Evolutionary conservation across 805 yeast genomes (phyloP).

Genomic region (Candida chilensis): DNA sequence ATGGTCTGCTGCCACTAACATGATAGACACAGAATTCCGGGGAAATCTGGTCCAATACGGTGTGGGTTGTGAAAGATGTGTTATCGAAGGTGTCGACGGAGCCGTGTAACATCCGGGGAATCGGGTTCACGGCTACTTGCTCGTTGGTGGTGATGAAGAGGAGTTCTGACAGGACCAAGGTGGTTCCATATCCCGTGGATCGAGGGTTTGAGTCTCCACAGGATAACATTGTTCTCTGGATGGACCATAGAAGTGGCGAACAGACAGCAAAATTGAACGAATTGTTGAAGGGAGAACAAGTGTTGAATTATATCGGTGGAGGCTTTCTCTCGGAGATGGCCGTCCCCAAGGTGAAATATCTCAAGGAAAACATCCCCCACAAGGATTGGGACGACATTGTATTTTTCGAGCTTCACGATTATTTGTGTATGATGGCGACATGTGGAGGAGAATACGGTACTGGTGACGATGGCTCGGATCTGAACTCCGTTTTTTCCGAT

Average conservation of each 20-base stretch:
- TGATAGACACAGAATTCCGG: constrained; percentile 28
- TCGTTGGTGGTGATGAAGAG: constrained; percentile 39
- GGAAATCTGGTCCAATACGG: constrained; percentile 24
- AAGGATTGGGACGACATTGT: constrained; percentile 13
- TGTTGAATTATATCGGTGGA: constrained; percentile 26
- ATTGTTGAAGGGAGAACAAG: constrained; percentile 8
- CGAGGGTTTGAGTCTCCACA: constrained; percentile 8
- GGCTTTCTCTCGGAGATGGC: constrained; percentile 49
- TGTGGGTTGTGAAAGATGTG: constrained; percentile 9
- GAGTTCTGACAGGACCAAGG: constrained; percentile 4
- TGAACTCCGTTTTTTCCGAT: constrained; percentile 4
- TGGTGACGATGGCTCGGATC: constrained; percentile 7
- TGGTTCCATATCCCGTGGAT: constrained; percentile 22
- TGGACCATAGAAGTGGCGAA: constrained; percentile 37
- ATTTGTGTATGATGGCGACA: constrained; percentile 15
- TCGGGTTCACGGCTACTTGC: constrained; percentile 48
- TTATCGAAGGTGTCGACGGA: not conserved
- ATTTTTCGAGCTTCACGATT: constrained; percentile 46
- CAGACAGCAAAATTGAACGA: constrained; percentile 21
- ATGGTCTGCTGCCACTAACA: not conserved
- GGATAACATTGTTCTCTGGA: constrained; percentile 47
- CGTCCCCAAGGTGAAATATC: constrained; percentile 37
- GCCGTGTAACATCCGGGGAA: constrained; percentile 8
- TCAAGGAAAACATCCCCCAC: constrained; percentile 14
- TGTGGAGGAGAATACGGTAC: too few species aligned